A percentile compares a stretch with the other conserved stretches of the same genome.
Evolutionary conservation across 805 yeast genomes (phyloP).

Genomic region (Candida odintsovae): DNA sequence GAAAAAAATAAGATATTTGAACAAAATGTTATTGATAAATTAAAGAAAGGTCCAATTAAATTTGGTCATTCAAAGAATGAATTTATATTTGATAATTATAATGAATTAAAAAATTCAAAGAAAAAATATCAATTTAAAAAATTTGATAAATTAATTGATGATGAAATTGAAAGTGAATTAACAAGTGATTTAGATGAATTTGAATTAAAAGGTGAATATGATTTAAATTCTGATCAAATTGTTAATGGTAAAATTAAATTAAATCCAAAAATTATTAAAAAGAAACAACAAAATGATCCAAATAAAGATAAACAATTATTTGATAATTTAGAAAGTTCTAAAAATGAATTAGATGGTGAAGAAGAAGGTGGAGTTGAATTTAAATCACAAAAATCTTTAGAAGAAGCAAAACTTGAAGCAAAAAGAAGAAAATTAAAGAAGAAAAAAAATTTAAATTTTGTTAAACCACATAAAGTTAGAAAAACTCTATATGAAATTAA

Average conservation of each 20-base stretch:
- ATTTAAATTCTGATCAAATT: constrained; percentile 19
- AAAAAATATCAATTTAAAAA: constrained; percentile 20
- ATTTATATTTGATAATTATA: constrained; percentile 13
- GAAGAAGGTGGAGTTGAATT: constrained; percentile 25
- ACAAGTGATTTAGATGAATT: constrained; percentile 1
- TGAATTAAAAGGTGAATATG: constrained; percentile 18
- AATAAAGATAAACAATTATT: constrained; percentile 20
- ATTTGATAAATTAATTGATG: constrained; percentile 10
- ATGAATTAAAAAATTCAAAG: constrained; percentile 11
- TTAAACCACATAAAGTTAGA: constrained; percentile 11
- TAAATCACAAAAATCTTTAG: constrained; percentile 18
- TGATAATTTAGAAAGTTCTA: constrained; percentile 18
- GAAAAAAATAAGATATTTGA: constrained; percentile 18
- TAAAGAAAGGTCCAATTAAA: constrained; percentile 14
- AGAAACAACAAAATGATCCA: not conserved
- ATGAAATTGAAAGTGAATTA: constrained; percentile 3
- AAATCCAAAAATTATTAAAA: not conserved
- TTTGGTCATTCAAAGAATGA: constrained; percentile 19
- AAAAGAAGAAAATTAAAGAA: constrained; percentile 8
- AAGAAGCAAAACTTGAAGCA: constrained; percentile 17
- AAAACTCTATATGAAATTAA: constrained; percentile 23
- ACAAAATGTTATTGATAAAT: constrained; percentile 14
- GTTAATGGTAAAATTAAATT: constrained; percentile 9
- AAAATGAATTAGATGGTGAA: constrained; percentile 20
- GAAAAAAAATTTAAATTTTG: constrained; percentile 8